These are phyloP conservation scores for Candida germanica DNA, from an alignment of 805 yeast species.

Conservation along the genomic window DNA sequence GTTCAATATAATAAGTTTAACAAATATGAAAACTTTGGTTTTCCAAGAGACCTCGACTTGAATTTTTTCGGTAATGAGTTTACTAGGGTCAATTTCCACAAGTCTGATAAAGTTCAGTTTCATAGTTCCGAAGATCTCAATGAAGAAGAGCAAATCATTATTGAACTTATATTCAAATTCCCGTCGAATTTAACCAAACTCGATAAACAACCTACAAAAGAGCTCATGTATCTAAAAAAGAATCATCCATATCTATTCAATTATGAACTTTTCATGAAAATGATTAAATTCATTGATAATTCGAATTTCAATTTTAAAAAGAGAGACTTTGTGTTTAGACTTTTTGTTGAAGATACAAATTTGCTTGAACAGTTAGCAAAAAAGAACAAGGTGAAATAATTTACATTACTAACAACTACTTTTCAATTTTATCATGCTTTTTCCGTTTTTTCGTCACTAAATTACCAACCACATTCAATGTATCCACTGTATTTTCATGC, in stretches of 20 bases:
- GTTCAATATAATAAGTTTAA: slow-evolving; percentile 18
- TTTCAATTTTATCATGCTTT: slow-evolving; percentile 1
- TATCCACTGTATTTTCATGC: slow-evolving; percentile 13
- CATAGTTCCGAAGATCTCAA: slow-evolving; percentile 9
- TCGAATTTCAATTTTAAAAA: slow-evolving; percentile 62
- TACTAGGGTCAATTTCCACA: neutral
- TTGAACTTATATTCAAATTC: slow-evolving; percentile 47
- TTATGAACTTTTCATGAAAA: slow-evolving; percentile 49
- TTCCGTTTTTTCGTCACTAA: slow-evolving; percentile 10
- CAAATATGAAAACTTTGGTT: slow-evolving; percentile 17
- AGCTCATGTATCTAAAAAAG: slow-evolving; percentile 52
- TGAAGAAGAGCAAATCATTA: slow-evolving; percentile 18
- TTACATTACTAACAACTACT: neutral
- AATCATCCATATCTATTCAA: slow-evolving; percentile 52
- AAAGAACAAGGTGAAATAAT: slow-evolving; percentile 4
- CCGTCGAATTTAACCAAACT: slow-evolving; percentile 38
- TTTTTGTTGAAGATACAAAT: slow-evolving; percentile 48
- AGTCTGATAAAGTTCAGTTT: slow-evolving; percentile 2
- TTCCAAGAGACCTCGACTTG: slow-evolving; percentile 16
- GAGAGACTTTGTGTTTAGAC: slow-evolving; percentile 62
- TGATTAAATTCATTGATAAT: slow-evolving; percentile 50
- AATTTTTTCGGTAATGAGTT: slow-evolving; percentile 10
- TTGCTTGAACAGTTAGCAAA: slow-evolving; percentile 11
- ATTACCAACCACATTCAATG: slow-evolving; percentile 6
- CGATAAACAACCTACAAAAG: slow-evolving; percentile 57